Evolutionary conservation across 2,329 filamentous ascomycete genomes (phyloP).

Genomic region (Colletotrichum liriopes): DNA sequence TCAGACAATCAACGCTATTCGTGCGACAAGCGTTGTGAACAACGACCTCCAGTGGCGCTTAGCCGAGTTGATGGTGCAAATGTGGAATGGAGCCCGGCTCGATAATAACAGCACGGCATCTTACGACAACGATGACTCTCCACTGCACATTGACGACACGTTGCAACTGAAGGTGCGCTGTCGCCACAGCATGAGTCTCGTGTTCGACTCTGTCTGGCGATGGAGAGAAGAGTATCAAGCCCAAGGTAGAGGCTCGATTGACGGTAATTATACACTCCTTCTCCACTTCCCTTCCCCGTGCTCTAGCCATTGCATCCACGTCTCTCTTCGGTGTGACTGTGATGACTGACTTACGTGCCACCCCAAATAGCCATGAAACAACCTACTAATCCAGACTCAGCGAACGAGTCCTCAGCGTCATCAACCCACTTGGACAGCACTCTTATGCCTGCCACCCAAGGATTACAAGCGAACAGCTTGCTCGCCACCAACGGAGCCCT

Average conservation of each 20-base stretch:
- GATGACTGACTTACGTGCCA: constrained; percentile 49
- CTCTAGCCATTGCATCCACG: constrained; percentile 44
- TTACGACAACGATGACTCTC: constrained; percentile 64
- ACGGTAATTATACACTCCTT: constrained; percentile 69
- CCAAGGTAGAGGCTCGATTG: constrained; percentile 77
- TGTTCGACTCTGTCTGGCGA: constrained; percentile 89
- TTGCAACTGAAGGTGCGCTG: constrained; percentile 87
- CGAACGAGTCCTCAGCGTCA: constrained; percentile 79
- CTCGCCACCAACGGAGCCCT: constrained; percentile 67
- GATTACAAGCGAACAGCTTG: constrained; percentile 64
- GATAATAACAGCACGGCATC: constrained; percentile 61
- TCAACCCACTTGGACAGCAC: constrained; percentile 76
- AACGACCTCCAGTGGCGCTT: constrained; percentile 87
- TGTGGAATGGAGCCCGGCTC: constrained; percentile 81
- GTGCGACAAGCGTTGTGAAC: constrained; percentile 80
- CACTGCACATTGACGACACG: constrained; percentile 75
- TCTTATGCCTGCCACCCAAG: constrained; percentile 65
- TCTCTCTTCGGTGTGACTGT: constrained; percentile 45
- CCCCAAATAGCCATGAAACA: constrained; percentile 78
- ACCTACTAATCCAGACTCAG: constrained; percentile 87
- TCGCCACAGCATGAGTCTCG: constrained; percentile 86
- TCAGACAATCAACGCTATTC: constrained; percentile 78
- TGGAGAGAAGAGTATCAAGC: constrained; percentile 87
- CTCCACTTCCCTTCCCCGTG: constrained; percentile 20
- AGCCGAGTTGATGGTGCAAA: constrained; percentile 88